Base-by-base conservation (phyloP, 768 basidiomycete species). In the Podaxis carcinomalis region DNA sequence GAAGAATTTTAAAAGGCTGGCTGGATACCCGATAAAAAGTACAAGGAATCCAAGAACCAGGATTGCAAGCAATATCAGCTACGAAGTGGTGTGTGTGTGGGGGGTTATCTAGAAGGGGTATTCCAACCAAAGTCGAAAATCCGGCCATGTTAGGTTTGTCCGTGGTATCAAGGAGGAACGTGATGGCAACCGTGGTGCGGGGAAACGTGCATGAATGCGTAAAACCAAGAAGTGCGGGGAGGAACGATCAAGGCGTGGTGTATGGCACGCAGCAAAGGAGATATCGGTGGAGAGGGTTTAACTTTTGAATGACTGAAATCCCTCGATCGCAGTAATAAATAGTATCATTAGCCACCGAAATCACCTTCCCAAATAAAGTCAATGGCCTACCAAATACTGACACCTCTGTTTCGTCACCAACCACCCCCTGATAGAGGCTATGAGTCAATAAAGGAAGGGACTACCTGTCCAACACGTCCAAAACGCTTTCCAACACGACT, bases 401-500 rank as follows among this genome's bases (percentile, higher is more conserved):
- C 47, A 23, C 47, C 47, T 49, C 47, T 11, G 21, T 21, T 49
- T 39, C 52, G 42, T 44, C 42, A 44, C 19, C 42, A 44, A 16
- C 9, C 32, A n/a, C n/a, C 32, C 6, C 2, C 32, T 32, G 32
- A 32, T 40, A 40, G 14, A 19, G 6, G 19, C 1, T 32, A 9
- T 7, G 3, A 39, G 13, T 39, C 52, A 19, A 21, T 32, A 14
- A 1, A 4, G 5, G 14, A 51, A 28, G 11, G 40, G 19, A n/a
- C 32, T 44, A 60, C 28, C 51, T 42, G 36, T 62, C 60, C 63
- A 81, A 69, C 25, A 78, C 74, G 55, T 80, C 79, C 55, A 80
- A 65, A 9, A 89, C 87, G n/a, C 85, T 85, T 68, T 91, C 89
- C 59, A 91, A 72, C 42, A 92, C 83, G 2, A 91, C 88, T 70